These are phyloP conservation scores for Barnettozyma siamensis DNA, from an alignment of 805 yeast genomes.

Conservation along the genomic window DNA sequence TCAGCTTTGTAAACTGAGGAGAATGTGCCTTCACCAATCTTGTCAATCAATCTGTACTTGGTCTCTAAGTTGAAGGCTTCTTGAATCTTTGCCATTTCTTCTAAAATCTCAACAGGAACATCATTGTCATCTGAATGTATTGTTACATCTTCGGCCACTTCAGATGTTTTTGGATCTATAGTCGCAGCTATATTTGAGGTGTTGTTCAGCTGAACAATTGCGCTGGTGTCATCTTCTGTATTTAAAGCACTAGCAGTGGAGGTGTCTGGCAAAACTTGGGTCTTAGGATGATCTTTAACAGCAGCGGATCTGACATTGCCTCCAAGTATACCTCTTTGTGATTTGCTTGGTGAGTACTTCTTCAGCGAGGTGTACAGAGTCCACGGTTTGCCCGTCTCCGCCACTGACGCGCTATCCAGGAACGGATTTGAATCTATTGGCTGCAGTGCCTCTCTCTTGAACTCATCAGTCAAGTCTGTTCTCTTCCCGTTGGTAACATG, in stretches of 20 bases:
- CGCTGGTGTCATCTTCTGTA: not conserved
- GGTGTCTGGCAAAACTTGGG: not conserved
- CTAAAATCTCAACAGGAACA: conserved; percentile 45
- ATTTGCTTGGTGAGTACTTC: conserved; percentile 18
- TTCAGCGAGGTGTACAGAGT: conserved; percentile 5
- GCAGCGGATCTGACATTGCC: no score
- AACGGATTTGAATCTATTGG: conserved; percentile 16
- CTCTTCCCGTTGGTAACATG: not conserved
- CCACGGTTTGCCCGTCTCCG: not conserved
- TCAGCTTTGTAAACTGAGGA: conserved; percentile 77
- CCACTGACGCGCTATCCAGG: conserved; percentile 10
- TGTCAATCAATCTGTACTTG: conserved; percentile 30
- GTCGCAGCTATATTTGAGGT: not conserved
- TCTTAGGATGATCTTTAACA: no score
- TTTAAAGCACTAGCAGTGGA: not conserved
- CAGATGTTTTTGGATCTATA: not conserved
- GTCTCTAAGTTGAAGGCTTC: conserved; percentile 43
- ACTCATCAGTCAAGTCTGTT: not conserved
- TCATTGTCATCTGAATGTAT: conserved; percentile 34
- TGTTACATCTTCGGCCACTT: conserved; percentile 10
- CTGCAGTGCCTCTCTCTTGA: conserved; percentile 7
- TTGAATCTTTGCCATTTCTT: conserved; percentile 52
- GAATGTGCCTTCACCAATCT: conserved; percentile 85
- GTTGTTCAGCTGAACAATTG: not conserved
- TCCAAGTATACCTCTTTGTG: conserved; percentile 1